Conservation (phyloP, 2,329 filamentous ascomycete genomes). For the Keithomyces neogunnii region DNA sequence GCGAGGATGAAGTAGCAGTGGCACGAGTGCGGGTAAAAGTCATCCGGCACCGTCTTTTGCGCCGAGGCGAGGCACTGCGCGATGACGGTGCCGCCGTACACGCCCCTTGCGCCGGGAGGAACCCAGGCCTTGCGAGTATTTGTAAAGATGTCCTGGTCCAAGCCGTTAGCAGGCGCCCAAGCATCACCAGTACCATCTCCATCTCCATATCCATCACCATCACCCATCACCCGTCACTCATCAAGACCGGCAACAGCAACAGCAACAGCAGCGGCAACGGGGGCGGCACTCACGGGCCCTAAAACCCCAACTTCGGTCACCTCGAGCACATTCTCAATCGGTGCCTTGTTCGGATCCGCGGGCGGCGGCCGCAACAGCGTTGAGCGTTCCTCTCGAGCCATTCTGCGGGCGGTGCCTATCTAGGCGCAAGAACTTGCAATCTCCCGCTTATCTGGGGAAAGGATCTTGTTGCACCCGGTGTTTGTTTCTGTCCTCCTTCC, state of each 20-base stretch:
- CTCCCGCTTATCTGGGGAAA: background rate
- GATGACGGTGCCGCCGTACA: conserved; percentile 90
- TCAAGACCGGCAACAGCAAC: background rate
- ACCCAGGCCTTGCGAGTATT: conserved; percentile 91
- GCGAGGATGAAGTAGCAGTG: conserved; percentile 98
- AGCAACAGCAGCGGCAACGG: background rate
- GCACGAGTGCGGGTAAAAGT: conserved; percentile 88
- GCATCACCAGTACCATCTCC: too few relatives aligned
- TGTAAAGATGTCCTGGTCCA: conserved; percentile 76
- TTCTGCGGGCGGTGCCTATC: background rate
- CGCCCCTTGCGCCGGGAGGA: conserved; percentile 81
- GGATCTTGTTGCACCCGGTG: too few relatives aligned
- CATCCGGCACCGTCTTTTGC: conserved; percentile 71
- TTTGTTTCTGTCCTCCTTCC: too few relatives aligned
- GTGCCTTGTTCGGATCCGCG: conserved; percentile 60
- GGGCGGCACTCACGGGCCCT: conserved; percentile 52
- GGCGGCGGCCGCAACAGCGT: conserved; percentile 60
- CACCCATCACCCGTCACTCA: too few relatives aligned
- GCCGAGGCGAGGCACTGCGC: conserved; percentile 85
- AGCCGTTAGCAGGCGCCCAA: background rate
- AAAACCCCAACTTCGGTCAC: conserved; percentile 71
- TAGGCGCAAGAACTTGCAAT: too few relatives aligned
- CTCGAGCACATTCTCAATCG: conserved; percentile 85
- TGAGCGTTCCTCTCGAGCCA: conserved; percentile 20
- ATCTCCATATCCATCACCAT: too few relatives aligned